These are phyloP conservation scores for Teunomyces kruisii DNA, from an alignment of 805 yeast species.

Conservation along the genomic window DNA sequence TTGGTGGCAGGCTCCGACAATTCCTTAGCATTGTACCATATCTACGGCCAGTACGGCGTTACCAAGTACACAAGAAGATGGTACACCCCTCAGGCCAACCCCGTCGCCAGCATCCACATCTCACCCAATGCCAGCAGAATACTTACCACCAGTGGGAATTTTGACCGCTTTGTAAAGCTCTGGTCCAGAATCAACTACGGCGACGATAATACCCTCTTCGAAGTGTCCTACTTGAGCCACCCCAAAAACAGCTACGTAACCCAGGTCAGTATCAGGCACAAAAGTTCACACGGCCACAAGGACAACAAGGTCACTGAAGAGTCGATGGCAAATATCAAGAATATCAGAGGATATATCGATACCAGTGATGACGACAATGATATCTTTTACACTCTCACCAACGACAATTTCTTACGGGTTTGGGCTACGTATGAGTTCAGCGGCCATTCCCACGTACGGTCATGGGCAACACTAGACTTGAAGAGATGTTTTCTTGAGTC, in stretches of 20 bases:
- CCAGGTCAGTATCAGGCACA: slow-evolving; percentile 35
- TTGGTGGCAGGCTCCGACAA: slow-evolving; percentile 57
- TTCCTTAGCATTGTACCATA: slow-evolving; percentile 53
- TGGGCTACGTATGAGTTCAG: slow-evolving; percentile 69
- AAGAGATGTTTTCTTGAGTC: slow-evolving; percentile 5
- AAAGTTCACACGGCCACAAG: background rate
- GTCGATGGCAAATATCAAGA: slow-evolving; percentile 35
- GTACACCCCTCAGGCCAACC: slow-evolving; percentile 56
- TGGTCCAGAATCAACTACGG: slow-evolving; percentile 79
- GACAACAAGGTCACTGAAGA: slow-evolving; percentile 11
- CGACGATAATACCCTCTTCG: slow-evolving; percentile 56
- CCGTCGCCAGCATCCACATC: slow-evolving; percentile 56
- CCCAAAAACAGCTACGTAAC: slow-evolving; percentile 49
- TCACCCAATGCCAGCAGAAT: slow-evolving; percentile 70
- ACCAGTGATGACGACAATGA: slow-evolving; percentile 33
- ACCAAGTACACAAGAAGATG: slow-evolving; percentile 39
- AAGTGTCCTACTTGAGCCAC: slow-evolving; percentile 67
- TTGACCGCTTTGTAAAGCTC: slow-evolving; percentile 68
- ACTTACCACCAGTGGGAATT: slow-evolving; percentile 56
- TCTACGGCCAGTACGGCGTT: slow-evolving; percentile 47
- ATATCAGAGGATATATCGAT: slow-evolving; percentile 33
- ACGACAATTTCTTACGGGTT: slow-evolving; percentile 58
- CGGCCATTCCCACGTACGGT: slow-evolving; percentile 54
- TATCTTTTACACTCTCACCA: slow-evolving; percentile 60
- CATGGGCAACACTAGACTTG: slow-evolving; percentile 52